Evolutionary conservation across 2,329 filamentous ascomycete species (phyloP).

Genomic region (Huntiella moniliformis): DNA sequence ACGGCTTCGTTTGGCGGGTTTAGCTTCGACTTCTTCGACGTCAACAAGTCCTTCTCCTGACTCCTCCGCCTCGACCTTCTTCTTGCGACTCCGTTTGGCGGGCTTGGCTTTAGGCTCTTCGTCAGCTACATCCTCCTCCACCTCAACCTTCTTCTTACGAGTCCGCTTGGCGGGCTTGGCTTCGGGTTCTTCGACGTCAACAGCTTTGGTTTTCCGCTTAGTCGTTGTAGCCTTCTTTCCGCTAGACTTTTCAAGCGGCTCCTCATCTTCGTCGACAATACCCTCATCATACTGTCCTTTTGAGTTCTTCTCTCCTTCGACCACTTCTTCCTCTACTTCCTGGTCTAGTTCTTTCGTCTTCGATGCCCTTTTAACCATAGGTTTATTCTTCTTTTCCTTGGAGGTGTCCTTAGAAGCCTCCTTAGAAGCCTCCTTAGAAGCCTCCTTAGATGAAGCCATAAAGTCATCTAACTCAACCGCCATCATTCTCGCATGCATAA

Average conservation of each 20-base stretch:
- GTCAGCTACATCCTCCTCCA: not conserved
- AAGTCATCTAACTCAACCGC: no score
- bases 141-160: not conserved
- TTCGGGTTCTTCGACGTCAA: not conserved
- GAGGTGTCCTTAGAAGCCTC: no score
- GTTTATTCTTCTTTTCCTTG: not conserved
- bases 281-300: not conserved
- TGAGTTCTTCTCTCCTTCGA: not conserved
- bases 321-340: not conserved
- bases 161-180: not conserved
- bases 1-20: not conserved
- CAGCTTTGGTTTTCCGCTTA: not conserved
- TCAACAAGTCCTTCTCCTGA: not conserved
- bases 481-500: not conserved
- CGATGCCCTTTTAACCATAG: not conserved
- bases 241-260: not conserved
- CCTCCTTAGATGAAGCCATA: not conserved
- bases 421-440: not conserved
- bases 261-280: not conserved
- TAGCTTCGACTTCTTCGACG: not conserved
- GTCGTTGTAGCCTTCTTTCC: not conserved
- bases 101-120: not conserved
- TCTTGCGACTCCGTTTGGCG: not conserved
- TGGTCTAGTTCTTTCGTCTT: not conserved
- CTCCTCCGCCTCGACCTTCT: not conserved